Base-by-base conservation (phyloP, 108 stramenopile species). In the Cylindrotheca fusiformis region DNA sequence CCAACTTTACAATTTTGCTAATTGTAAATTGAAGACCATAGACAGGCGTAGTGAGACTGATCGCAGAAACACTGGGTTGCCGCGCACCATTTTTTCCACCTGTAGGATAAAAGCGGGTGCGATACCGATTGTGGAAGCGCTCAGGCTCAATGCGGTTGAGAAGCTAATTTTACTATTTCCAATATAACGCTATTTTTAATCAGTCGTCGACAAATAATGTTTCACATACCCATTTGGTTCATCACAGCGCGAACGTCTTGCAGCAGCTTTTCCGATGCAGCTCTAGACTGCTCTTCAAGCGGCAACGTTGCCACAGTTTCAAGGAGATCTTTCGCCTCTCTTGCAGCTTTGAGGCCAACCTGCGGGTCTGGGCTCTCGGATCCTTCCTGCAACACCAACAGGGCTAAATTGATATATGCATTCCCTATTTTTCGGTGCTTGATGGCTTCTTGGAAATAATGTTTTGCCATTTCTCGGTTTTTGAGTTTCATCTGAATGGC, bases 391-490 rank as follows among this genome's bases (percentile, higher is more conserved):
- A 75, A 60, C 28, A 48, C 26, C 24, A 68, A 36, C 29, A 75
- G 25, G 8, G 74, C 74, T 22, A 75, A 57, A 52, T 75, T 75
- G 48, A 75, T 58, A 60, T 69, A 53, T 1, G 63, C 74, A 17
- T 44, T 68, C 21, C 74, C 74, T 14, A 75, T 24, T 23, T 72
- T 57, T 18, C 58, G 54, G 21, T 53, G 48, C 28, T 53, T 4
- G 14, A 69, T 33, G 6, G 67, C 67, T 31, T 59, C 31, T 47
- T 48, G 45, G 19, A 65, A 69, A 52, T 59, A 55, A 23, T 69
- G 41, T 55, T 52, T 28, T 2, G 74, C 74, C 33, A 31, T 27
- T 27, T 57, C 36, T 3, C 44, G 33, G n/a, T 69, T 26, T 23
- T 30, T 10, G 0, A 52, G 28, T 24, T 36, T 47, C 14, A 74